These are phyloP conservation scores for Leishmania aethiopica DNA, from an alignment of 208 protist genomes.

Conservation along the genomic window DNA sequence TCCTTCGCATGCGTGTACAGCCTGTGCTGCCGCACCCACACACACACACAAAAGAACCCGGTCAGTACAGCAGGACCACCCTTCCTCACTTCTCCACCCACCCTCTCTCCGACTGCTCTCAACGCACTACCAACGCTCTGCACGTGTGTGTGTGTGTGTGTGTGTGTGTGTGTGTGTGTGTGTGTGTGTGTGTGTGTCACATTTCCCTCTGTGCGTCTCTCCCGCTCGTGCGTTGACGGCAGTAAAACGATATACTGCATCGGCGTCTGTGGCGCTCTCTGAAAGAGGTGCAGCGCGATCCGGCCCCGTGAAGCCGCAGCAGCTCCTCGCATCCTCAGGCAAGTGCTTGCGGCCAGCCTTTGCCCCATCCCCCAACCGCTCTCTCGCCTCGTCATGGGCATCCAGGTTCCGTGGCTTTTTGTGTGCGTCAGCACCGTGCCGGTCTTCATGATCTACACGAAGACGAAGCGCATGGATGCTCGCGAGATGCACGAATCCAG, in stretches of 20 bases:
- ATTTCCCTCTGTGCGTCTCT: too few relatives aligned
- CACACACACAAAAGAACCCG: too few relatives aligned
- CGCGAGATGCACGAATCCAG: conserved; percentile 81
- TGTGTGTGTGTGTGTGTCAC: background rate
- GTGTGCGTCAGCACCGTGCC: conserved; percentile 57
- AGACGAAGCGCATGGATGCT: conserved; percentile 74
- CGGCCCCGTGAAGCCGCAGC: background rate
- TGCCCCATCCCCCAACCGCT: background rate
- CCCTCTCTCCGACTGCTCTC: background rate
- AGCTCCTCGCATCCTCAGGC: background rate
- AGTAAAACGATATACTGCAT: background rate
- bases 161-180: background rate
- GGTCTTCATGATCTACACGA: conserved; percentile 77
- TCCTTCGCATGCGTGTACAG: too few relatives aligned
- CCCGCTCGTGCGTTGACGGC: too few relatives aligned
- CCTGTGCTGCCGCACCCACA: too few relatives aligned
- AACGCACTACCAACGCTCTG: background rate
- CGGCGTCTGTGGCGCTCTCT: background rate
- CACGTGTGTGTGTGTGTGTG: background rate
- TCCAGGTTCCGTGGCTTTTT: conserved; percentile 76
- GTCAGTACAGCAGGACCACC: too few relatives aligned
- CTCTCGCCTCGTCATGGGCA: conserved; percentile 12
- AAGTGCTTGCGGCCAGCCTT: background rate
- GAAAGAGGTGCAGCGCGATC: background rate
- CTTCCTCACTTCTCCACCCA: too few relatives aligned